Conservation (phyloP, 2,329 filamentous ascomycete species). For the Neonectria magnoliae region DNA sequence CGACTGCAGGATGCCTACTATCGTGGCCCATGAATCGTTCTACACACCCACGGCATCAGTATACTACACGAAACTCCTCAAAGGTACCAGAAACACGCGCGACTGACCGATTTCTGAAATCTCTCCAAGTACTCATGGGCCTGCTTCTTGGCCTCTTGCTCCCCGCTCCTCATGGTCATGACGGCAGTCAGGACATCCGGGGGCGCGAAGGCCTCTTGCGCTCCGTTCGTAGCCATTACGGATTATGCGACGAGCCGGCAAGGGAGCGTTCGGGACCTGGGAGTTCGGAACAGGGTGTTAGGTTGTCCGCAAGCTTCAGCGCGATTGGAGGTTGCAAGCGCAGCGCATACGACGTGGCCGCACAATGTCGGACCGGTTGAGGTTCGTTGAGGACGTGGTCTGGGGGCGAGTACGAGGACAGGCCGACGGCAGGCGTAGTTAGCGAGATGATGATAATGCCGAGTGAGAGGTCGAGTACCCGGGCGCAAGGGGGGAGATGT, state of each 20-base stretch:
- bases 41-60: slow-evolving; percentile 52
- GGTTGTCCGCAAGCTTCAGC: slow-evolving; percentile 32
- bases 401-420: slow-evolving; percentile 15
- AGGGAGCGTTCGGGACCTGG: slow-evolving; percentile 22
- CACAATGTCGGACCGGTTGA: slow-evolving; percentile 15
- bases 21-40: slow-evolving; percentile 91
- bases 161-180: slow-evolving; percentile 88
- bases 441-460: slow-evolving; percentile 20
- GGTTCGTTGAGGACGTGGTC: slow-evolving; percentile 21
- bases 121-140: slow-evolving; percentile 91
- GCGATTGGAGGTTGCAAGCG: slow-evolving; percentile 31
- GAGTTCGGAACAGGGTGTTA: slow-evolving; percentile 5
- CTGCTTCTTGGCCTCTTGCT: slow-evolving; percentile 85
- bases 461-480: slow-evolving; percentile 24
- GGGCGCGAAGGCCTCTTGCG: slow-evolving; percentile 79
- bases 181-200: slow-evolving; percentile 83
- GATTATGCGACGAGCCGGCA: slow-evolving; percentile 24
- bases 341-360: slow-evolving; percentile 41
- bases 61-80: background rate
- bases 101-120: slow-evolving; percentile 94
- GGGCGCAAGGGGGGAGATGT: slow-evolving; percentile 22
- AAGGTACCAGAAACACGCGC: background rate
- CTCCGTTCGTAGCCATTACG: slow-evolving; percentile 73
- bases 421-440: slow-evolving; percentile 18
- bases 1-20: slow-evolving; percentile 86